Conservation (phyloP, 441 rosid genomes). For the Pelargonium australe region DNA sequence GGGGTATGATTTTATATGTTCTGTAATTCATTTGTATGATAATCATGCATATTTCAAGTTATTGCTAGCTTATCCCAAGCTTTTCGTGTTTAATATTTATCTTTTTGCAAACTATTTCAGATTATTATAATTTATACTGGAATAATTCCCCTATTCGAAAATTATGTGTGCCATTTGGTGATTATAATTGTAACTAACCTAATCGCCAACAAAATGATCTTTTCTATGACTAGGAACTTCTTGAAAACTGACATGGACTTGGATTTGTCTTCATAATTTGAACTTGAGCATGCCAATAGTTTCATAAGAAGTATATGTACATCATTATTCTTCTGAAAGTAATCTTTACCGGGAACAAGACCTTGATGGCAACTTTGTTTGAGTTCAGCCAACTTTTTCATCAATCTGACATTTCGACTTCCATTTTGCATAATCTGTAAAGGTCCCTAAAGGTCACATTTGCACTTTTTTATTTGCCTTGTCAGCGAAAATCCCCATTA, state of each 20-base stretch:
- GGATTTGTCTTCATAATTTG: background rate
- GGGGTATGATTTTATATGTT: conserved; percentile 16
- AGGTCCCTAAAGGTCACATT: too few relatives aligned
- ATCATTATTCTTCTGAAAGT: background rate
- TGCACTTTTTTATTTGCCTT: too few relatives aligned
- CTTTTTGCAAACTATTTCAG: conserved; percentile 4
- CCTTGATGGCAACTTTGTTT: background rate
- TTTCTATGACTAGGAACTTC: background rate
- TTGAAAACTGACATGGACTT: background rate
- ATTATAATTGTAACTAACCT: conserved; percentile 1
- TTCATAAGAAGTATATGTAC: background rate
- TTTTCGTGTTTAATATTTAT: background rate
- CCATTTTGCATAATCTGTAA: background rate
- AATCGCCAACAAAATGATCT: background rate
- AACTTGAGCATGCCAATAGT: background rate
- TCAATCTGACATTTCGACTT: background rate
- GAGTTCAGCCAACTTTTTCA: background rate
- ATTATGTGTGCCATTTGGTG: background rate
- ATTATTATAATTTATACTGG: background rate
- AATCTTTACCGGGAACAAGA: too few relatives aligned
- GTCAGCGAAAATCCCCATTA: too few relatives aligned
- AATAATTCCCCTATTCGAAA: background rate
- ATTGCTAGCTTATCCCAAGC: background rate
- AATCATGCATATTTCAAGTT: background rate
- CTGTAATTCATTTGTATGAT: conserved; percentile 4